Evolutionary conservation across 257 asterid species (phyloP).

Genomic region (Penstemon davidsonii): DNA sequence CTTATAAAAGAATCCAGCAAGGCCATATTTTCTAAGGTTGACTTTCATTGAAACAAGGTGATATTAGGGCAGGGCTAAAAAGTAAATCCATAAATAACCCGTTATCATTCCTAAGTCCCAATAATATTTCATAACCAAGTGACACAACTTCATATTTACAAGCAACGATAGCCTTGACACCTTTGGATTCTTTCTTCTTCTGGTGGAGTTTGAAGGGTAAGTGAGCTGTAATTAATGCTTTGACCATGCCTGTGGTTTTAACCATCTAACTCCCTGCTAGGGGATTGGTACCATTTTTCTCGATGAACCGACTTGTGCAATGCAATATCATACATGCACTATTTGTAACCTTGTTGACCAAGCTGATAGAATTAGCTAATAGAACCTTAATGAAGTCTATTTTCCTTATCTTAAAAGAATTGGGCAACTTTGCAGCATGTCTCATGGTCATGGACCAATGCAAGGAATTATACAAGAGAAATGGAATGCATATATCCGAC

Average conservation of each 20-base stretch:
- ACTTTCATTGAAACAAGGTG: no score
- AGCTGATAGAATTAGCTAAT: not conserved
- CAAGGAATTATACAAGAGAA: no score
- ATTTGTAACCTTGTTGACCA: not conserved
- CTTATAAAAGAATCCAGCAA: no score
- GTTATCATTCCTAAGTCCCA: not conserved
- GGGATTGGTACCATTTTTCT: not conserved
- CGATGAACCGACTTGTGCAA: not conserved
- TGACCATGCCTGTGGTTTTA: not conserved
- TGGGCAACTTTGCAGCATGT: no score
- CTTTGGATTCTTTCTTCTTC: not conserved
- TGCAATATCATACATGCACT: no score
- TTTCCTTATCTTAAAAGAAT: no score
- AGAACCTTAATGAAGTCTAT: no score
- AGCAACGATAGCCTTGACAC: slow-evolving; percentile 3
- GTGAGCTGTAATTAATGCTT: not conserved
- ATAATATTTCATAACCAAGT: slow-evolving; percentile 5
- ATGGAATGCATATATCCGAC: no score
- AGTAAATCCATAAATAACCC: no score
- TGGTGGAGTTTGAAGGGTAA: not conserved
- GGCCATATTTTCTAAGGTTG: no score
- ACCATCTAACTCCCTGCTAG: not conserved
- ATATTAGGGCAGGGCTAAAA: no score
- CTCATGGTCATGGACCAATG: no score
- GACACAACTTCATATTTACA: not conserved